phyloP scores from a whole-genome alignment of 768 basidiomycete species.

The Boletus vermiculosoides region DNA sequence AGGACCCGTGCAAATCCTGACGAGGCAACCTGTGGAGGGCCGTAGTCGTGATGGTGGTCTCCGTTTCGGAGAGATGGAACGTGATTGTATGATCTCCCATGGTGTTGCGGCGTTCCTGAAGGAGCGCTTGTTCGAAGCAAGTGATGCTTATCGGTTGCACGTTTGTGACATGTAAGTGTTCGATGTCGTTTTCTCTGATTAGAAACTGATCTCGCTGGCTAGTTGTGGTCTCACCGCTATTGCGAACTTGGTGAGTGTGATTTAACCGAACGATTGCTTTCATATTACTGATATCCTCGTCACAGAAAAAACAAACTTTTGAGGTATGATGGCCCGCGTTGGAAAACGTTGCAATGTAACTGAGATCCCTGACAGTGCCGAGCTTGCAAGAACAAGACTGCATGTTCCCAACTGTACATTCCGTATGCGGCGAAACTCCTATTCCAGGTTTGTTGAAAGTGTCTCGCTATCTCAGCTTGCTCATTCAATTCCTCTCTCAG shows the following conservation, averaged over 20 bases:
- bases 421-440: slow-evolving; percentile 96
- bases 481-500: slow-evolving; percentile 34
- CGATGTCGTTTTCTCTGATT: background rate
- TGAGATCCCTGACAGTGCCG: slow-evolving; percentile 56
- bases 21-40: slow-evolving; percentile 97
- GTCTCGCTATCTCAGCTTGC: background rate
- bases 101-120: slow-evolving; percentile 98
- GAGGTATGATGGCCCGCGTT: slow-evolving; percentile 48
- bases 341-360: slow-evolving; percentile 1
- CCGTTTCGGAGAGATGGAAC: slow-evolving; percentile 99
- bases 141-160: slow-evolving; percentile 90
- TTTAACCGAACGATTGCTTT: background rate
- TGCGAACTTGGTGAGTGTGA: slow-evolving; percentile 79
- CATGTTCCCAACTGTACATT: slow-evolving; percentile 86
- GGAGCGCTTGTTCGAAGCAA: slow-evolving; percentile 93
- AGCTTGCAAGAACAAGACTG: slow-evolving; percentile 96
- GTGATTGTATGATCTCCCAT: slow-evolving; percentile 99
- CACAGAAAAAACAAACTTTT: slow-evolving; percentile 94
- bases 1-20: slow-evolving; percentile 97
- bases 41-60: slow-evolving; percentile 97
- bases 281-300: slow-evolving; percentile 9
- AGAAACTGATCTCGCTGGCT: slow-evolving; percentile 10
- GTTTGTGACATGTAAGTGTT: slow-evolving; percentile 90
- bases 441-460: slow-evolving; percentile 68
- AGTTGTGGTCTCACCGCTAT: slow-evolving; percentile 96